These are phyloP conservation scores for Puya raimondii DNA, from an alignment of 176 grass and related monocot species.

Conservation along the genomic window DNA sequence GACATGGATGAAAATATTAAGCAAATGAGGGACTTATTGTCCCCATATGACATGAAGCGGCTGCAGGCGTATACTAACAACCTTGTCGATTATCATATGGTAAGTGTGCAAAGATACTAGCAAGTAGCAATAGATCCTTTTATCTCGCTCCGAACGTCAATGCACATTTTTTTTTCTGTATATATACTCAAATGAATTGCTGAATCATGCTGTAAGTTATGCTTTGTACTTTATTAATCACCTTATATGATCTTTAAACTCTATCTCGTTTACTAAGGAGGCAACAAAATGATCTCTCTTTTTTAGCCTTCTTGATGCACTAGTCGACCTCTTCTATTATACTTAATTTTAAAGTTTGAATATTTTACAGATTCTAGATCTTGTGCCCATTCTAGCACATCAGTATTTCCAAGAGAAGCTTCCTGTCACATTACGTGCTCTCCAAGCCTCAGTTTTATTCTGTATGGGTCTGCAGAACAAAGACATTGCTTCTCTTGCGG, in stretches of 20 bases:
- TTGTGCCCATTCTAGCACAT: constrained; percentile 76
- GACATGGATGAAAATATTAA: constrained; percentile 24
- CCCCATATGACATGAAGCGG: constrained; percentile 85
- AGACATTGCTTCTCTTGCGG: constrained; percentile 62
- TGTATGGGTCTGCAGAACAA: constrained; percentile 92
- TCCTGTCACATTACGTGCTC: constrained; percentile 55
- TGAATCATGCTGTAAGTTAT: no score
- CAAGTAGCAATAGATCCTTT: constrained; percentile 3
- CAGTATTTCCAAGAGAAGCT: constrained; percentile 87
- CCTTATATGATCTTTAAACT: not conserved
- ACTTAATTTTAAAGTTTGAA: not conserved
- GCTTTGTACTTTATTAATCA: not conserved
- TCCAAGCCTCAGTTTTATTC: constrained; percentile 74
- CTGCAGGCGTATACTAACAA: constrained; percentile 92
- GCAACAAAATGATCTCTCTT: not conserved
- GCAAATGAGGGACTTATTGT: constrained; percentile 40
- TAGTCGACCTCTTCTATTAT: not conserved
- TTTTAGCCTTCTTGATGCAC: not conserved
- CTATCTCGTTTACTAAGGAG: not conserved
- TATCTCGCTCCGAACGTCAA: not conserved
- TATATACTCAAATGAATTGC: not conserved
- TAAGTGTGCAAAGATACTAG: constrained; percentile 31
- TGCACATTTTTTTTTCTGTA: not conserved
- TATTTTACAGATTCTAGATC: constrained; percentile 76
- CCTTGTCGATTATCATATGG: constrained; percentile 89